phyloP scores from a whole-genome alignment of 768 basidiomycete species.

The Melanogaster broomeanus region DNA sequence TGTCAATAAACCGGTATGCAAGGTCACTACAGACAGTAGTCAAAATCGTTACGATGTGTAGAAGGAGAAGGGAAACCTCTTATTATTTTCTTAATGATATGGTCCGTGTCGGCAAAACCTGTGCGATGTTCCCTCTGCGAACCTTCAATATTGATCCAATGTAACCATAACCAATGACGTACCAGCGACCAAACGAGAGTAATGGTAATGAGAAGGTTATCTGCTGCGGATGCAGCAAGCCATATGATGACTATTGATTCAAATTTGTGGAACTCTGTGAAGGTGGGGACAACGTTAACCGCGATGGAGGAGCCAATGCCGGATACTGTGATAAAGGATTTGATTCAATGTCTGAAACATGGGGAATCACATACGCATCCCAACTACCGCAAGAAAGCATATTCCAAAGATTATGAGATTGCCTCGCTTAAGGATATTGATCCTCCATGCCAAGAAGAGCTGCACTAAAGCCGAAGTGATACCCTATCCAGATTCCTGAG shows the following conservation, averaged over 20 bases:
- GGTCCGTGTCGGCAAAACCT: constrained; percentile 39
- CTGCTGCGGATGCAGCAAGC: constrained; percentile 45
- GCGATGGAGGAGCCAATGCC: constrained; percentile 35
- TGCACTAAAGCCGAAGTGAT: constrained; percentile 27
- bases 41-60: not conserved
- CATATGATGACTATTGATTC: constrained; percentile 38
- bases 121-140: constrained; percentile 37
- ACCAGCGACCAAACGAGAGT: constrained; percentile 46
- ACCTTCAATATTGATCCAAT: not conserved
- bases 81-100: constrained; percentile 39
- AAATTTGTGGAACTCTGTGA: constrained; percentile 31
- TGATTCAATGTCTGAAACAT: not conserved
- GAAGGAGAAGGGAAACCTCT: constrained; percentile 18
- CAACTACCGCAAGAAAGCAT: constrained; percentile 13
- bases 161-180: constrained; percentile 8
- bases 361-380: constrained; percentile 15
- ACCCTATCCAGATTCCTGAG: constrained; percentile 16
- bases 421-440: constrained; percentile 18
- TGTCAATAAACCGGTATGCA: constrained; percentile 43
- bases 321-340: constrained; percentile 19
- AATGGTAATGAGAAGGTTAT: constrained; percentile 49
- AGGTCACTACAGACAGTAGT: constrained; percentile 30
- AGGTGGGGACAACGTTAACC: constrained; percentile 27
- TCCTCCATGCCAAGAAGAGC: constrained; percentile 31
- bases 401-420: constrained; percentile 12